phyloP scores from a whole-genome alignment of 2,329 filamentous ascomycete genomes.

The Purpureocillium lavendulum region DNA sequence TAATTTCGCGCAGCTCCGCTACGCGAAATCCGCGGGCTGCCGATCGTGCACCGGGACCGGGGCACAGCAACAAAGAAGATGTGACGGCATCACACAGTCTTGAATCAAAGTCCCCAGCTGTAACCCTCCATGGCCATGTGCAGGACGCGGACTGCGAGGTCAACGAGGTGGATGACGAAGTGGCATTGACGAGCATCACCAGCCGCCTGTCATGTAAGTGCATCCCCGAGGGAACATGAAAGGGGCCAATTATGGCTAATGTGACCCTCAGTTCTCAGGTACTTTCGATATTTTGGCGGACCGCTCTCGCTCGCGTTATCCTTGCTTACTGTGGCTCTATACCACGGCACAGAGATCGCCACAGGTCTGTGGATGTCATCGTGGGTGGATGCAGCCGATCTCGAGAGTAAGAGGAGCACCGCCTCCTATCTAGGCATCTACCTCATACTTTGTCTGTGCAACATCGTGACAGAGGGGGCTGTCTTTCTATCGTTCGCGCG shows the following conservation, averaged over 20 bases:
- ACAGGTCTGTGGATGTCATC: conserved; percentile 1
- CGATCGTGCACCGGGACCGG: too few species aligned
- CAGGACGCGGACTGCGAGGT: too few species aligned
- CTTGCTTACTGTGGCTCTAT: neutral
- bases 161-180: too few species aligned
- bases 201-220: too few species aligned
- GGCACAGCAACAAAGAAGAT: too few species aligned
- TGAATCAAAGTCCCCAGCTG: too few species aligned
- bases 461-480: conserved; percentile 24
- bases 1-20: conserved; percentile 27
- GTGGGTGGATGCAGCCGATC: conserved; percentile 1
- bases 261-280: neutral
- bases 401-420: conserved; percentile 21
- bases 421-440: conserved; percentile 39
- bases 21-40: conserved; percentile 20
- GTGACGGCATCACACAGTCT: too few species aligned
- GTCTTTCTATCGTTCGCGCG: conserved; percentile 30
- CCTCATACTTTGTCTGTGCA: conserved; percentile 27
- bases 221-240: too few species aligned
- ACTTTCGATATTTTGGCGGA: conserved; percentile 3
- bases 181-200: too few species aligned
- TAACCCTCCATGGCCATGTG: too few species aligned
- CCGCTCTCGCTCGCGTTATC: neutral
- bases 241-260: neutral
- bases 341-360: neutral